Conservation (phyloP, 306 rosid genomes). For the Cicer chorassanicum region DNA sequence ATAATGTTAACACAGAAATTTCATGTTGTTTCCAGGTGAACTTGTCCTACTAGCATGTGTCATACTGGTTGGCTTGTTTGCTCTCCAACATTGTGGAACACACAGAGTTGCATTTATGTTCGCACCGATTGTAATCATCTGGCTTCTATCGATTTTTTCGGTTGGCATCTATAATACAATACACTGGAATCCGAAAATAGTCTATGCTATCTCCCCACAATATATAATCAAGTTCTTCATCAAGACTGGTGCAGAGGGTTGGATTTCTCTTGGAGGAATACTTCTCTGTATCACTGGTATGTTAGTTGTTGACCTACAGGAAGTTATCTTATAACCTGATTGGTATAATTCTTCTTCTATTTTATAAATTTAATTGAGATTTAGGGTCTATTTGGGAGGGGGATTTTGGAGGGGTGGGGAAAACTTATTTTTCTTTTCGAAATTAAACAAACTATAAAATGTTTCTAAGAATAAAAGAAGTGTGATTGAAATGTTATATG, state of each 20-base stretch:
- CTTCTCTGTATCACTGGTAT: constrained; percentile 88
- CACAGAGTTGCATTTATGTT: constrained; percentile 78
- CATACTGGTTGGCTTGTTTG: constrained; percentile 79
- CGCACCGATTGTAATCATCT: constrained; percentile 76
- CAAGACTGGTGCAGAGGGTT: constrained; percentile 71
- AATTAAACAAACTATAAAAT: too few species aligned
- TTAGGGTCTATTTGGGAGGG: background rate
- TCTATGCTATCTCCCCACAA: constrained; percentile 69
- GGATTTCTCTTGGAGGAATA: constrained; percentile 89
- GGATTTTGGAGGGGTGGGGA: too few species aligned
- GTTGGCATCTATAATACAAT: constrained; percentile 78
- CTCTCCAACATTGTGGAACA: constrained; percentile 88
- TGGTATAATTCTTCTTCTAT: constrained; percentile 32
- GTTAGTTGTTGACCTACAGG: constrained; percentile 42
- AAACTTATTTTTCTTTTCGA: too few species aligned
- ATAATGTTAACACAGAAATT: constrained; percentile 27
- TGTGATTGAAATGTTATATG: too few species aligned
- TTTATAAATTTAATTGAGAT: constrained; percentile 28
- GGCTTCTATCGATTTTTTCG: constrained; percentile 77
- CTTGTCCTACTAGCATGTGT: constrained; percentile 75
- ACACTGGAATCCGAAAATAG: constrained; percentile 73
- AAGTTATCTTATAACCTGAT: constrained; percentile 32
- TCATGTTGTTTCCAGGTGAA: constrained; percentile 55
- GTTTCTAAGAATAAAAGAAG: too few species aligned
- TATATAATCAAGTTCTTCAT: constrained; percentile 71